These are phyloP conservation scores for Beta corolliflora DNA, from an alignment of 179 eudicot genomes.

Conservation along the genomic window DNA sequence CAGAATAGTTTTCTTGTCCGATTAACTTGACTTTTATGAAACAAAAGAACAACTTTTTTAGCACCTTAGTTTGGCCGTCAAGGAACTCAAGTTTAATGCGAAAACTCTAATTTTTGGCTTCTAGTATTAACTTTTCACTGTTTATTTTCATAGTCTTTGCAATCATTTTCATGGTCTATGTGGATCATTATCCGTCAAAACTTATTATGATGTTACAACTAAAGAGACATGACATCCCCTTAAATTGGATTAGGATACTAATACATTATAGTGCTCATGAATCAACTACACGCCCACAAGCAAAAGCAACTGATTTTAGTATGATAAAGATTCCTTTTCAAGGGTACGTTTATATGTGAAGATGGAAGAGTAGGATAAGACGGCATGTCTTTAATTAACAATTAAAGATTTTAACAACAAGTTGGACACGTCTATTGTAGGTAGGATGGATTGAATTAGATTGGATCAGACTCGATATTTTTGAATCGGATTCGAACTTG, in stretches of 20 bases:
- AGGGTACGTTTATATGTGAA: not conserved
- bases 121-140: too few species aligned
- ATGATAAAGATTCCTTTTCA: not conserved
- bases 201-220: not conserved
- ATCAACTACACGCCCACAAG: constrained; percentile 14
- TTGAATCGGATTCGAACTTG: too few species aligned
- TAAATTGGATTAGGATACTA: constrained; percentile 4
- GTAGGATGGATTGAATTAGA: too few species aligned
- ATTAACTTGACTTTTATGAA: too few species aligned
- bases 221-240: constrained; percentile 3
- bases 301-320: constrained; percentile 5
- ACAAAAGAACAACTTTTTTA: too few species aligned
- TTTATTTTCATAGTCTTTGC: not conserved
- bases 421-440: too few species aligned
- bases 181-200: constrained; percentile 20
- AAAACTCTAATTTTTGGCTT: too few species aligned
- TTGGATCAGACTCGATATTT: too few species aligned
- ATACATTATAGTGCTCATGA: constrained; percentile 5
- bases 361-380: not conserved
- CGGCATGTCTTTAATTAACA: not conserved
- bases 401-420: too few species aligned
- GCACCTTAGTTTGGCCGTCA: too few species aligned
- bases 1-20: too few species aligned
- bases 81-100: not conserved
- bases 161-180: constrained; percentile 15